These are phyloP conservation scores for Backusella tarrabulga DNA, from an alignment of 192 early-diverging fungal species.

Conservation along the genomic window DNA sequence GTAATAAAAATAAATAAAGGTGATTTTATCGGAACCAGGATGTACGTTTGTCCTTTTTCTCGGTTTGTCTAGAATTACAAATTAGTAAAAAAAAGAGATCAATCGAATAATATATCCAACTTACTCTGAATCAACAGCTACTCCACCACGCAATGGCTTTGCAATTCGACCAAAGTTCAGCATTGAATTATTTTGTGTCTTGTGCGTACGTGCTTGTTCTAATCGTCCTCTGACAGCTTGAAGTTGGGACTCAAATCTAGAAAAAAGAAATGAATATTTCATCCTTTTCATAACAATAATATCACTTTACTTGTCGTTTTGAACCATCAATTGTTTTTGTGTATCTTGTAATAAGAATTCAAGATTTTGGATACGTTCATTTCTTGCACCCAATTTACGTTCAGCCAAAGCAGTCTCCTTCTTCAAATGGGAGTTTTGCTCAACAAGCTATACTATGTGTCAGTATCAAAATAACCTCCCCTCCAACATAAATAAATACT, in stretches of 20 bases:
- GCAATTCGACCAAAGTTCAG: constrained; percentile 61
- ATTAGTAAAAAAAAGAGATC: background rate
- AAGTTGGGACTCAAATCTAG: constrained; percentile 80
- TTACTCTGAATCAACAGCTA: constrained; percentile 4
- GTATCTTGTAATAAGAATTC: constrained; percentile 81
- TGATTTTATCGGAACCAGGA: background rate
- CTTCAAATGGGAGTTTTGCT: constrained; percentile 93
- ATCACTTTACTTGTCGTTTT: constrained; percentile 60
- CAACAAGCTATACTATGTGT: constrained; percentile 64
- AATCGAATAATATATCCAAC: background rate
- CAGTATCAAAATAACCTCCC: background rate
- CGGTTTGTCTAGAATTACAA: background rate
- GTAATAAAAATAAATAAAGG: background rate
- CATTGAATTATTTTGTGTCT: constrained; percentile 29
- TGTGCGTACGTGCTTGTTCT: constrained; percentile 67
- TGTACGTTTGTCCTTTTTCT: background rate
- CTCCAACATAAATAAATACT: background rate
- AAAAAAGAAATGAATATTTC: background rate
- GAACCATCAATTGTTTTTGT: constrained; percentile 74
- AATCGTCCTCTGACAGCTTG: constrained; percentile 72
- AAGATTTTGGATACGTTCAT: constrained; percentile 90
- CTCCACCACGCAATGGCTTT: constrained; percentile 87
- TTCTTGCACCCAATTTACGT: constrained; percentile 87
- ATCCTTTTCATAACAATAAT: background rate
- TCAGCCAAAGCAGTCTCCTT: constrained; percentile 88